Evolutionary conservation across 345 rosid species (phyloP).

Genomic region (Camelina neglecta): DNA sequence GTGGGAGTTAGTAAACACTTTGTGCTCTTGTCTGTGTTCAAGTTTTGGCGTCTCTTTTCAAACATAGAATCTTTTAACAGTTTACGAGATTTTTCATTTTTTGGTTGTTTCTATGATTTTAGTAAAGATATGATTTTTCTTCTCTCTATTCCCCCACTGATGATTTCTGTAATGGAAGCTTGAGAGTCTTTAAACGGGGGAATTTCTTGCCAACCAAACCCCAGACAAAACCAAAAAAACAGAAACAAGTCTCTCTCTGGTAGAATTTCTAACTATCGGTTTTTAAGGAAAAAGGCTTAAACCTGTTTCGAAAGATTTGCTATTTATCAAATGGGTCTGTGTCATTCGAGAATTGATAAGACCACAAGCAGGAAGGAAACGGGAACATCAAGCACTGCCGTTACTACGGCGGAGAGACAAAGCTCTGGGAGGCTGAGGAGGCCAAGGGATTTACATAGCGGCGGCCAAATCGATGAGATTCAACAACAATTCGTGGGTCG

Average conservation of each 20-base stretch:
- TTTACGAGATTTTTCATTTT: conserved; percentile 28
- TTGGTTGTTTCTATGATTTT: conserved; percentile 1
- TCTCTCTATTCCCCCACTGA: background rate
- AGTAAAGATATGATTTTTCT: background rate
- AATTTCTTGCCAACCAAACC: conserved; percentile 33
- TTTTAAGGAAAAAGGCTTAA: background rate
- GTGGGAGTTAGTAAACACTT: conserved; percentile 45
- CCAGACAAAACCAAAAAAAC: background rate
- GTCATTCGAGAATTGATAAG: conserved; percentile 54
- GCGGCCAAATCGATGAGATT: conserved; percentile 48
- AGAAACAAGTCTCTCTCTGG: background rate
- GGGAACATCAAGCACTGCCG: conserved; percentile 15
- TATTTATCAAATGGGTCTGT: conserved; percentile 61
- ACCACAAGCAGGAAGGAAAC: conserved; percentile 36
- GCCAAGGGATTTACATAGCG: conserved; percentile 43
- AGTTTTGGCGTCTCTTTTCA: conserved; percentile 35
- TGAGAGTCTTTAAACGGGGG: conserved; percentile 26
- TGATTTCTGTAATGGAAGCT: background rate
- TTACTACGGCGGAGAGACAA: conserved; percentile 39
- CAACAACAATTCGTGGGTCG: conserved; percentile 61
- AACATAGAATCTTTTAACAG: conserved; percentile 28
- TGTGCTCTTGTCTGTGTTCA: conserved; percentile 31
- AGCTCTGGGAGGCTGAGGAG: conserved; percentile 53
- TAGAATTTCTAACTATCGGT: conserved; percentile 13
- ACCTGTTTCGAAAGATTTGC: conserved; percentile 7